Base-by-base conservation (phyloP, 1,284 basidiomycete species). In the Irpex lacteus region DNA sequence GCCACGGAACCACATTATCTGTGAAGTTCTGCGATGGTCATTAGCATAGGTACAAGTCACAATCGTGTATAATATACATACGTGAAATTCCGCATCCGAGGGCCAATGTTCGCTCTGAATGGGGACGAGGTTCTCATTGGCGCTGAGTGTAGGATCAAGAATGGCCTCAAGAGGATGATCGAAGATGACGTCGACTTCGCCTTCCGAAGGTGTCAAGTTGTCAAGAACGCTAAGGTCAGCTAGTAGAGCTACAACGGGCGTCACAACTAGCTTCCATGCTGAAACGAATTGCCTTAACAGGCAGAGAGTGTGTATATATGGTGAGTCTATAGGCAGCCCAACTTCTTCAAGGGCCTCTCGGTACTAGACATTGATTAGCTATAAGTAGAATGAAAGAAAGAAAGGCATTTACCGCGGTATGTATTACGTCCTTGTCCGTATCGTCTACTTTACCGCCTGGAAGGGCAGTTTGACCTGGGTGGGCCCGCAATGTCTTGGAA, bases 331-430 rank as follows among this genome's bases (percentile, higher is more conserved):
- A 0, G 92, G 89, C 0, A 96, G 80, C 1, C 76, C 85, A 13
- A 94, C 89, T 77, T 96, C 94, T 76, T 96, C 94, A 66, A 85
- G 74, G 0, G 94, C 94, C 77, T 96, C 94, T 65, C 94, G 82
- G 55, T 84, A 82, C 92, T 95, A 70, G 52, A 26, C 11, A 50
- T 19, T 3, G 9, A 53, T 44, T 8, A 15, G 26, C 11, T 59
- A 52, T 50, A 40, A n/a, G 18, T 6, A 53, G 5, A n/a, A 4
- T 11, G 1, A 34, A 6, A 21, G 3, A 5, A 36, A 21, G 18
- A 55, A 18, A 61, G 32, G 18, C 2, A 70, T 87, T 76, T 72
- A 95, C 93, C 13, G 94, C 94, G 52, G 94, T 94, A 57, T 83
- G 77, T 9, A 89, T 74, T 0, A 89, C 77, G 70, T 84, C 82